Evolutionary conservation across 371 early-diverging fungal species (phyloP), one percentile per base, ranked within the genome.

Genomic region (Mortierella sp.): DNA sequence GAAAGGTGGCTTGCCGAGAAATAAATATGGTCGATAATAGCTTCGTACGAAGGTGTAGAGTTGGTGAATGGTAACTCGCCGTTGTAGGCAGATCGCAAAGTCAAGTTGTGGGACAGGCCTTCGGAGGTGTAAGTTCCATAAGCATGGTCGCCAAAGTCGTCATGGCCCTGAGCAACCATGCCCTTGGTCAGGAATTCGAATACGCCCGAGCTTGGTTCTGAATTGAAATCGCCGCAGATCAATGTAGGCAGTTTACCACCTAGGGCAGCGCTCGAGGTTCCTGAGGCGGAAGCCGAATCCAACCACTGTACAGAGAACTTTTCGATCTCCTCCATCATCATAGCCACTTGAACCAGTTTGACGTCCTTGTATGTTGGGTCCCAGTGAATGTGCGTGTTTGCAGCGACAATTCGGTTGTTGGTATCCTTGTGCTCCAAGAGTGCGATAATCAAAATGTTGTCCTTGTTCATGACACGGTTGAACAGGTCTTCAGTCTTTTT

Each of bases 21-120:
- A 94, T 97, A 99, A 59, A 99, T 94, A 76, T 98, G 99, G 82
- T 99, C 99, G 70, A 99, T 94, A 17, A 94, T 93, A 0, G 96
- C 99, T 60, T 86, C 90, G 71, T 95, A 99, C 1, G 80, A 78
- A 1, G 98, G 96, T 13, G 96, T 97, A 79, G 88, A 96, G 81
- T 98, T 98, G 22, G 99, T 99, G 81, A 98, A 95, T 16, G 90
- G 92, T 63, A 95, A 82, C 66, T 92, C 94, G 43, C 89, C 77
- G 40, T 88, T 81, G 81, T 96, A 96, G 12, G 95, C 86, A n/a
- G 92, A 92, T 65, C 90, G 92, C 45, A 98, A 85, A 2, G 86
- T 79, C 57, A 96, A 80, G 46, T 85, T 82, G 82, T 98, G 97
- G 6, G 84, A 79, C 28, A 97, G 67, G 4, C 96, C 97, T 37